Evolutionary conservation across 257 asterid species (phyloP).

Genomic region (Coffea canephora): DNA sequence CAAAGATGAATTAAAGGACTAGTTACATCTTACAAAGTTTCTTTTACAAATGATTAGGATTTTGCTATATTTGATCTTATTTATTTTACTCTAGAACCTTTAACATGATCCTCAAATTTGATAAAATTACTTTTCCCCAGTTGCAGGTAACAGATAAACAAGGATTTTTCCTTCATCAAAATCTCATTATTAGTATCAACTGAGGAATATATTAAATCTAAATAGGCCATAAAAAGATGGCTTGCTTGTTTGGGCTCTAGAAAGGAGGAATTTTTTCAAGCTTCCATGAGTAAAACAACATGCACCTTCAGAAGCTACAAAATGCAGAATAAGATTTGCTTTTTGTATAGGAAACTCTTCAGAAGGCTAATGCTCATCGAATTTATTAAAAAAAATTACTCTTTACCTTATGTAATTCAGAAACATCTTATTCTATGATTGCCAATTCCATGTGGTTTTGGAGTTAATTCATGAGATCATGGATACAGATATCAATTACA

Average conservation of each 20-base stretch:
- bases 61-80: background rate
- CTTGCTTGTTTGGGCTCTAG: background rate
- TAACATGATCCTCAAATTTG: background rate
- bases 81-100: background rate
- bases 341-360: background rate
- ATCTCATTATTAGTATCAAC: background rate
- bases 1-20: background rate
- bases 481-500: background rate
- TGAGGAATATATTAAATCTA: background rate
- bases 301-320: background rate
- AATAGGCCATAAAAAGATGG: background rate
- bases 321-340: background rate
- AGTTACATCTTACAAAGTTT: background rate
- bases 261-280: background rate
- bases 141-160: background rate
- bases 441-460: background rate
- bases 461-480: background rate
- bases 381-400: no score
- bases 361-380: no score
- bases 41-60: background rate
- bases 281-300: background rate
- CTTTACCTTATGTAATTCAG: no score
- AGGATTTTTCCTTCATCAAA: background rate
- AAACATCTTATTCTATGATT: background rate
- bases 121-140: background rate